Conservation (phyloP, 2,329 filamentous ascomycete species). For the Cladosporium sp. region DNA sequence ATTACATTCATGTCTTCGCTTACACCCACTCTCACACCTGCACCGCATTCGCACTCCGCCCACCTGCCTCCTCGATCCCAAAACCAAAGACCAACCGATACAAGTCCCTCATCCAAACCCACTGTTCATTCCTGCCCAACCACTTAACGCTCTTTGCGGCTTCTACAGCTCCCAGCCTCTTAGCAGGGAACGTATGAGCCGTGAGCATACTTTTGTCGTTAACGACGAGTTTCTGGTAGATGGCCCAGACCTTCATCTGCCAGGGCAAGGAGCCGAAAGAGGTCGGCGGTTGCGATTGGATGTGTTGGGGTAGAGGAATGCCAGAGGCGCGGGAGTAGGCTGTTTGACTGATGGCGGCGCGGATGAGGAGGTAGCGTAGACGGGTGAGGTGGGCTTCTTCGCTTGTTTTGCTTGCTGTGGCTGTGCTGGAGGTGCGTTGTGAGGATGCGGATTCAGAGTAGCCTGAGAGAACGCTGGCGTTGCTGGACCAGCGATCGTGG, state of each 20-base stretch:
- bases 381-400: constrained; percentile 76
- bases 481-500: constrained; percentile 75
- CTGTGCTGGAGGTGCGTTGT: constrained; percentile 67
- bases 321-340: constrained; percentile 66
- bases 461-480: constrained; percentile 67
- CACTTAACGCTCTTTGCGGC: constrained; percentile 74
- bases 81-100: constrained; percentile 84
- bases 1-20: too few species aligned
- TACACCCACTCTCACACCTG: too few species aligned
- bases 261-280: constrained; percentile 71
- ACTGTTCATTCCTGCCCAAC: constrained; percentile 69
- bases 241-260: constrained; percentile 68
- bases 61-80: constrained; percentile 70
- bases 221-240: constrained; percentile 75
- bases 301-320: constrained; percentile 64
- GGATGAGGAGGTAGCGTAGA: constrained; percentile 70
- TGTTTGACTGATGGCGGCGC: constrained; percentile 81
- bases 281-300: constrained; percentile 68
- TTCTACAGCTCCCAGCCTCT: constrained; percentile 67
- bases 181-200: constrained; percentile 51
- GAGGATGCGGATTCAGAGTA: constrained; percentile 64
- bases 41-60: constrained; percentile 57
- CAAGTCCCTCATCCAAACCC: constrained; percentile 75
- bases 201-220: constrained; percentile 65
- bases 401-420: constrained; percentile 50